Evolutionary conservation across 176 grass and related monocot genomes (phyloP), one percentile per base, ranked within the genome.

Genomic region (Oryza longistaminata): DNA sequence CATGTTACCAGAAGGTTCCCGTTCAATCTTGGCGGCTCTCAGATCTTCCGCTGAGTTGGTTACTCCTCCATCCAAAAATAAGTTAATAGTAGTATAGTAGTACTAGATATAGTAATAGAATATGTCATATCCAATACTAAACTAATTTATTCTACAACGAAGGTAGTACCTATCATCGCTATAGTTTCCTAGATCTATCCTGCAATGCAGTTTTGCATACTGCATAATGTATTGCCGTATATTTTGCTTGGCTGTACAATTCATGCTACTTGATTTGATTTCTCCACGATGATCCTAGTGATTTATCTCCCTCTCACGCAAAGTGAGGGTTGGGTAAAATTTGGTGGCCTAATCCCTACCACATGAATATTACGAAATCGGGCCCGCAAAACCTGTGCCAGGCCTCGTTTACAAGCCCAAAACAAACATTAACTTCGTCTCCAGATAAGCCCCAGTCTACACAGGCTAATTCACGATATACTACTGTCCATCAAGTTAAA

Each of bases 11-110:
- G 71, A 75, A 34, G n/a, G 35, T 45, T 33, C 6, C 5, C 22
- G 17, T 48, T 16, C 69, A 79, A 73, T 29, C 7, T 70, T 64
- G 70, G 77, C 33, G 45, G 25, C 71, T 87, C 26, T 27, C 26
- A 27, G 26, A 27, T 27, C 26, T 27, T 27, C 26, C 0, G 26
- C 26, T 27, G 26, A 27, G 26, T 27, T 27, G 26, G 26, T 27
- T 27, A 27, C 26, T 27, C 26, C 26, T 27, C 26, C 26, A 1
- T 27, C 26, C 1, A 0, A 27, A 27, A 27, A 27, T 27, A 27
- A 27, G 26, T 27, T 27, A 27, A 27, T 27, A 27, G 26, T 27
- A 27, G 26, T 27, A 27, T 27, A 27, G 1, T 27, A 27, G 26
- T 27, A 27, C 26, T 27, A 27, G 26, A 27, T 27, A 27, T 27